phyloP scores from a whole-genome alignment of 768 basidiomycete species.

The Ephemerocybe angulata region DNA sequence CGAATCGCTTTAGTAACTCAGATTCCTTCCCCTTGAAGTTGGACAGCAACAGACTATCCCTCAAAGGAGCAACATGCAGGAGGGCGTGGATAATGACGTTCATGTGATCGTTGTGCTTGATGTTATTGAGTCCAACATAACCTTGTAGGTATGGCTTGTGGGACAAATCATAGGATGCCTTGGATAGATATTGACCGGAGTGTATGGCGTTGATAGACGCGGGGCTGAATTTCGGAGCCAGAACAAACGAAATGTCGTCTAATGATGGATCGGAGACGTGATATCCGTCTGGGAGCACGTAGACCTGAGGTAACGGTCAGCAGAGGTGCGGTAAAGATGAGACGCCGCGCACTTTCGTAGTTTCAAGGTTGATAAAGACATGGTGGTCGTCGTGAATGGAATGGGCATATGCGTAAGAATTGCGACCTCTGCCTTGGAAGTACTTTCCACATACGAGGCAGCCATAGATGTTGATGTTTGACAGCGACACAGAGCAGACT shows the following conservation, averaged over 20 bases:
- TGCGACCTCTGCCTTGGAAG: slow-evolving; percentile 94
- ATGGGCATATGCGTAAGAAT: slow-evolving; percentile 93
- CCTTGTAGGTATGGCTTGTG: slow-evolving; percentile 85
- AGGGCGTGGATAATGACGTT: slow-evolving; percentile 95
- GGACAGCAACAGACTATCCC: slow-evolving; percentile 82
- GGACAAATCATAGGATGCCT: slow-evolving; percentile 81
- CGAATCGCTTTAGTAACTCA: slow-evolving; percentile 86
- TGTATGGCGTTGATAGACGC: slow-evolving; percentile 52
- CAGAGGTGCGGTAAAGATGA: slow-evolving; percentile 11
- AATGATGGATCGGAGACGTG: slow-evolving; percentile 94
- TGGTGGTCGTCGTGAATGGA: slow-evolving; percentile 98
- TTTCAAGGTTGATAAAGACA: slow-evolving; percentile 94
- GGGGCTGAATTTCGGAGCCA: slow-evolving; percentile 82
- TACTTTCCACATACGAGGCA: slow-evolving; percentile 99
- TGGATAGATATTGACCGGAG: slow-evolving; percentile 54
- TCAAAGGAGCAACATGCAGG: slow-evolving; percentile 84
- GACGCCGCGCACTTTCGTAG: slow-evolving; percentile 71
- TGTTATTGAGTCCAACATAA: slow-evolving; percentile 95
- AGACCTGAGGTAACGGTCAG: slow-evolving; percentile 59
- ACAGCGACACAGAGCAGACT: slow-evolving; percentile 93
- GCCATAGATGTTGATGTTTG: slow-evolving; percentile 96
- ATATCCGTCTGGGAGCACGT: slow-evolving; percentile 96
- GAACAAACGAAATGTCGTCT: slow-evolving; percentile 89
- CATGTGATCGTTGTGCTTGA: slow-evolving; percentile 96
- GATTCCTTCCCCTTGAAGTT: slow-evolving; percentile 70